A percentile compares a stretch with the other conserved stretches of the same genome.
Evolutionary conservation across 345 rosid species (phyloP).

Genomic region (Pistacia atlantica): DNA sequence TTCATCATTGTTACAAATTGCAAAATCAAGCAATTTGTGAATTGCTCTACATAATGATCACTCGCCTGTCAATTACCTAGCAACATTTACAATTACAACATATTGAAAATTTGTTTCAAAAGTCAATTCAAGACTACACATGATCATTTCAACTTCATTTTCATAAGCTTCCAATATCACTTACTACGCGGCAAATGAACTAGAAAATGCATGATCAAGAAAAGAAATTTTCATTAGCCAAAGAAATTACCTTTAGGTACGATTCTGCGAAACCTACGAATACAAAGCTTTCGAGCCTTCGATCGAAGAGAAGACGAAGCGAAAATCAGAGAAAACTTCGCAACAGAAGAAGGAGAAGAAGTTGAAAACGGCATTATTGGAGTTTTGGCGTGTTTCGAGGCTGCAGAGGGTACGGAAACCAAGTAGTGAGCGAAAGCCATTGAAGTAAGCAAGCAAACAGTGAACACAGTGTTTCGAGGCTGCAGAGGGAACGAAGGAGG

Average conservation of each 20-base stretch:
- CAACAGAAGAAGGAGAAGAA: slow-evolving; percentile 16
- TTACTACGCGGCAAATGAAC: too few species aligned
- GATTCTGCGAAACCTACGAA: slow-evolving; percentile 26
- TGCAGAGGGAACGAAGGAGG: not conserved
- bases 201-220: not conserved
- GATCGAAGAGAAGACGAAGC: slow-evolving; percentile 29
- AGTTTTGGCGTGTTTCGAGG: slow-evolving; percentile 29
- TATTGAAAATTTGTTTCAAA: not conserved
- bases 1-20: not conserved
- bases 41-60: not conserved
- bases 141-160: too few species aligned
- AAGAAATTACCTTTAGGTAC: slow-evolving; percentile 39
- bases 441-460: not conserved
- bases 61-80: not conserved
- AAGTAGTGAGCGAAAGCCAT: slow-evolving; percentile 71
- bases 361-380: slow-evolving; percentile 23
- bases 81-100: not conserved
- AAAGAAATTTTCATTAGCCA: not conserved
- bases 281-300: slow-evolving; percentile 39
- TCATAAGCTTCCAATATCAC: too few species aligned
- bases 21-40: too few species aligned
- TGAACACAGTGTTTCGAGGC: too few species aligned
- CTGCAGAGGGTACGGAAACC: slow-evolving; percentile 47
- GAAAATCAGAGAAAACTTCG: slow-evolving; percentile 25
- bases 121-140: too few species aligned